Conservation (phyloP, 164 flowering plant species). For the Tetrastigma voinierianum region DNA sequence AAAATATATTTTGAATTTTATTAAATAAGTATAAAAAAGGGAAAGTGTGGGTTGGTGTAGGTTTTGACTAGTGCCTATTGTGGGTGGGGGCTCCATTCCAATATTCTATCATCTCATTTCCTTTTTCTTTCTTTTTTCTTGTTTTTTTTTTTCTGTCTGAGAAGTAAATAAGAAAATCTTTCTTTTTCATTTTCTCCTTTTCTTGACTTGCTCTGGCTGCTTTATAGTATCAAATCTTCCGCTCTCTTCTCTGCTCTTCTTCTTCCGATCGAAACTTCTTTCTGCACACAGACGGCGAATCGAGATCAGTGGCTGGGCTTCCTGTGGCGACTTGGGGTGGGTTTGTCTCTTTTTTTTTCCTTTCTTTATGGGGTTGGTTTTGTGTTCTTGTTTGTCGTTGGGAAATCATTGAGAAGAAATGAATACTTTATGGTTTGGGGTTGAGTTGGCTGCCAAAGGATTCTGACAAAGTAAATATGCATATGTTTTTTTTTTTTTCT, state of each 20-base stretch:
- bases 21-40: too few relatives aligned
- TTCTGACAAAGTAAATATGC: too few relatives aligned
- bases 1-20: neutral
- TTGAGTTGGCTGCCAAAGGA: too few relatives aligned
- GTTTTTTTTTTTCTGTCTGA: constrained; percentile 13
- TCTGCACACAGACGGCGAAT: neutral
- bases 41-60: constrained; percentile 20
- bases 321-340: neutral
- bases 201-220: constrained; percentile 31
- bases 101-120: neutral
- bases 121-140: constrained; percentile 6
- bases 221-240: constrained; percentile 11
- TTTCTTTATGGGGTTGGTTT: neutral
- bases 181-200: constrained; percentile 21
- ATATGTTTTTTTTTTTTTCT: too few relatives aligned
- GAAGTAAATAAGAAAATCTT: constrained; percentile 15
- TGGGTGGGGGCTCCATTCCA: constrained; percentile 11
- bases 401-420: too few relatives aligned
- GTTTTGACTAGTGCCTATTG: constrained; percentile 66
- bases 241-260: neutral
- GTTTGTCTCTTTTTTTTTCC: neutral
- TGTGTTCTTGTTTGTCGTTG: too few relatives aligned
- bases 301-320: neutral
- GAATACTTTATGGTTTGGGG: too few relatives aligned
- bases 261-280: neutral